phyloP scores from a whole-genome alignment of 116 monocot species.

The Iris pallida region DNA sequence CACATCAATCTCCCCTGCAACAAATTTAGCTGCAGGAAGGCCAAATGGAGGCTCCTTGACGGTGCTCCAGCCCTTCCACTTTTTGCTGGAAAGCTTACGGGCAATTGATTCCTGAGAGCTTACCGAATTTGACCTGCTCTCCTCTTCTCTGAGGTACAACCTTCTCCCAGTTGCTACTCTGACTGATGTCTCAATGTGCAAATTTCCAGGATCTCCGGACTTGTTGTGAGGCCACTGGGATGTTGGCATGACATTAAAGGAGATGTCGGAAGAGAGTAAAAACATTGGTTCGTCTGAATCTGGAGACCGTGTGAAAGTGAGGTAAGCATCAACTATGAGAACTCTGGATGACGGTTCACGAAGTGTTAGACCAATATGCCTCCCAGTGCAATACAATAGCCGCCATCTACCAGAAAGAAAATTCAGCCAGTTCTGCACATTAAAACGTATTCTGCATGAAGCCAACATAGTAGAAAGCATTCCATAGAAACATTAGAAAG shows the following conservation, averaged over 20 bases:
- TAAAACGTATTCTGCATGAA: background rate
- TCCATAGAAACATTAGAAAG: too few relatives aligned
- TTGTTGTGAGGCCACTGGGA: constrained; percentile 85
- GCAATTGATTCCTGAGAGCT: constrained; percentile 25
- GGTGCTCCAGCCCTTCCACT: constrained; percentile 29
- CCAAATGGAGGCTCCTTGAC: constrained; percentile 55
- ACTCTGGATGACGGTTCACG: constrained; percentile 61
- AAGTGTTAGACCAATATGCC: constrained; percentile 82
- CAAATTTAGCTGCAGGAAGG: constrained; percentile 53
- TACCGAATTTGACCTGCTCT: background rate
- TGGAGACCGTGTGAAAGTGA: constrained; percentile 40
- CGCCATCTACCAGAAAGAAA: constrained; percentile 85
- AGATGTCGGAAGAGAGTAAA: constrained; percentile 42
- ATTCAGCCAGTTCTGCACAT: constrained; percentile 58
- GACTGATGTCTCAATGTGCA: constrained; percentile 28
- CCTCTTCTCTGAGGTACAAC: constrained; percentile 42
- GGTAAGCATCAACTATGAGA: constrained; percentile 48
- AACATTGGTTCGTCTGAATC: constrained; percentile 19
- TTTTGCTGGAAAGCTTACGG: constrained; percentile 25
- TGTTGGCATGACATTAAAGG: constrained; percentile 65
- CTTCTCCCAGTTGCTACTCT: constrained; percentile 47
- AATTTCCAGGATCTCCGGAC: constrained; percentile 43
- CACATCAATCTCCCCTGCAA: constrained; percentile 45
- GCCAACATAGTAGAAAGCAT: too few relatives aligned
- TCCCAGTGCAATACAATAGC: constrained; percentile 76